These are phyloP conservation scores for Populus trichocarpa DNA, from an alignment of 441 rosid genomes.

Conservation along the genomic window DNA sequence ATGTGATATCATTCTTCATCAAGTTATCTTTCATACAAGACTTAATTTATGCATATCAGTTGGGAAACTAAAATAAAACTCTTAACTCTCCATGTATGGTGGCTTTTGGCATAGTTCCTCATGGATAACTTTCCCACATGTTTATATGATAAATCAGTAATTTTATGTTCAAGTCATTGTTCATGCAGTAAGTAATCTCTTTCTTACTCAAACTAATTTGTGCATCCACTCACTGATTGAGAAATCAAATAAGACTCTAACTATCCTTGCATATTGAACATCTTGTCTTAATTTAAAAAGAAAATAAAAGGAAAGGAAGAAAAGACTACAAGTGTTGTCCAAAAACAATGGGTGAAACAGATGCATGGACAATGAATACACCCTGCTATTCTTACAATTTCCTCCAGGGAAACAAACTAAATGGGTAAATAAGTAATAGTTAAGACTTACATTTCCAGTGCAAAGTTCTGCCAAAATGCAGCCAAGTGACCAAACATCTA, in stretches of 20 bases:
- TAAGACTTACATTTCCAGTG: slow-evolving; percentile 85
- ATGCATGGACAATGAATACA: neutral
- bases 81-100: neutral
- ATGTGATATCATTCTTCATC: neutral
- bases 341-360: neutral
- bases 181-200: neutral
- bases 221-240: neutral
- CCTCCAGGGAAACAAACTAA: neutral
- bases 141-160: neutral
- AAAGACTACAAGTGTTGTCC: neutral
- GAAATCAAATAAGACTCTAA: neutral
- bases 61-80: neutral
- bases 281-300: neutral
- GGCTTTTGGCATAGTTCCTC: neutral
- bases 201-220: neutral
- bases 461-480: slow-evolving; percentile 98
- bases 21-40: neutral
- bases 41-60: neutral
- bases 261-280: neutral
- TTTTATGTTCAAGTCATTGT: neutral
- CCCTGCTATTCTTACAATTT: neutral
- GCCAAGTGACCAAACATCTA: slow-evolving; percentile 96
- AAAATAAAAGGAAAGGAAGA: neutral
- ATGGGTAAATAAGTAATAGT: neutral
- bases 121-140: neutral